These are phyloP conservation scores for Brassica balearica DNA, from an alignment of 441 rosid species.

Conservation along the genomic window DNA sequence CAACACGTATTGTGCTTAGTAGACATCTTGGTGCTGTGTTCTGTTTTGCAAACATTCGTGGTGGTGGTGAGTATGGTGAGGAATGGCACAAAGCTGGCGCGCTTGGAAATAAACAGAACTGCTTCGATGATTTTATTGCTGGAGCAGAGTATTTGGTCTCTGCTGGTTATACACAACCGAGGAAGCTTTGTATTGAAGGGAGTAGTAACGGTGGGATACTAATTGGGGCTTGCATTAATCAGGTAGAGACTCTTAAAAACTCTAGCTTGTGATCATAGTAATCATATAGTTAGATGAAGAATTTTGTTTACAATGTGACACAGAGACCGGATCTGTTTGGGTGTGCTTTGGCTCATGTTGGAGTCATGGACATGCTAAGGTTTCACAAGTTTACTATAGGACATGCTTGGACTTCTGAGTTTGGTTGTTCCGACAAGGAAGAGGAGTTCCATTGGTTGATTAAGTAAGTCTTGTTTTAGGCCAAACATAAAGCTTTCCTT, in stretches of 20 bases:
- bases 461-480: slow-evolving; percentile 56
- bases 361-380: slow-evolving; percentile 97
- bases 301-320: not conserved
- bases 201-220: slow-evolving; percentile 96
- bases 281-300: slow-evolving; percentile 8
- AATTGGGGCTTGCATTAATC: slow-evolving; percentile 88
- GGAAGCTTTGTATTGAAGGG: slow-evolving; percentile 88
- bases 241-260: slow-evolving; percentile 49
- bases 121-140: slow-evolving; percentile 87
- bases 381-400: slow-evolving; percentile 95
- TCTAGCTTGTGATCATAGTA: not conserved
- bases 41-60: slow-evolving; percentile 91
- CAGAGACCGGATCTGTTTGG: slow-evolving; percentile 97
- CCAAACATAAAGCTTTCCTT: not conserved
- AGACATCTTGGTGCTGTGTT: slow-evolving; percentile 75
- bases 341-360: slow-evolving; percentile 97
- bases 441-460: slow-evolving; percentile 88
- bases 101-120: slow-evolving; percentile 77
- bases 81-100: slow-evolving; percentile 95
- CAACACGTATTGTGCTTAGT: slow-evolving; percentile 59
- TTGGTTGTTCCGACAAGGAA: slow-evolving; percentile 82
- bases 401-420: slow-evolving; percentile 93
- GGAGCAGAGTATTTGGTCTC: slow-evolving; percentile 77
- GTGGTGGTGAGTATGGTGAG: slow-evolving; percentile 97
- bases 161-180: slow-evolving; percentile 72